Evolutionary conservation across 2,329 filamentous ascomycete genomes (phyloP).

Genomic region (Arachnomyces sp.): DNA sequence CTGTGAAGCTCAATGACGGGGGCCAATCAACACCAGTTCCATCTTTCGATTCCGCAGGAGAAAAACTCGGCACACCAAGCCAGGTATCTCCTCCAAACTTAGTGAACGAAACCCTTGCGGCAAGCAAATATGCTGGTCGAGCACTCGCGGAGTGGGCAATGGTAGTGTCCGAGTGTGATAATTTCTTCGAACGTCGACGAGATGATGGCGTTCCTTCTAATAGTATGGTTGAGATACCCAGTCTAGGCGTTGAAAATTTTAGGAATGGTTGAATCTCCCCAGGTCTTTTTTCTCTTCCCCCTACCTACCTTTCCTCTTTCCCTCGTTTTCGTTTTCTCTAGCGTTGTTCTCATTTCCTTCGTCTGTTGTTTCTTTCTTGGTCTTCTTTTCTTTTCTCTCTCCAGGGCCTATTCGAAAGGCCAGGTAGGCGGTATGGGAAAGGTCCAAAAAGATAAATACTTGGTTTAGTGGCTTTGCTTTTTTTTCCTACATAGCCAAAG

Average conservation of each 20-base stretch:
- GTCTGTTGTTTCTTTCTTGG: constrained; percentile 13
- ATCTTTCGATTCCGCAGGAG: background rate
- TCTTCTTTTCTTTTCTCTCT: constrained; percentile 28
- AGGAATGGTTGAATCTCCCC: constrained; percentile 29
- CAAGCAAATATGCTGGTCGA: constrained; percentile 54
- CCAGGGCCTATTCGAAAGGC: background rate
- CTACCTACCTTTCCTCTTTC: background rate
- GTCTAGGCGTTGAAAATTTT: constrained; percentile 55
- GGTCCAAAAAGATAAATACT: no score
- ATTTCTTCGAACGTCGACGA: constrained; percentile 55
- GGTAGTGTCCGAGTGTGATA: constrained; percentile 55
- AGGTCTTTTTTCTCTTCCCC: background rate
- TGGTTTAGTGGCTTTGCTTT: no score
- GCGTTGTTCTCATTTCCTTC: constrained; percentile 8
- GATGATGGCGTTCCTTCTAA: constrained; percentile 55
- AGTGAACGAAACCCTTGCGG: constrained; percentile 24
- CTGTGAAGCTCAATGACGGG: background rate
- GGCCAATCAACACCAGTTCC: background rate
- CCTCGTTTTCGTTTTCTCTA: constrained; percentile 6
- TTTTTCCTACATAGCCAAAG: no score
- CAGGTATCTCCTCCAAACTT: constrained; percentile 14
- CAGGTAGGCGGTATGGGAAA: no score
- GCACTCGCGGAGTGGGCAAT: constrained; percentile 59
- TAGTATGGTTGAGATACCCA: constrained; percentile 54
- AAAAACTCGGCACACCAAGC: background rate